Percentiles rank a stretch among this genome's conserved stretches.
phyloP scores from a whole-genome alignment of 2,329 filamentous ascomycete genomes.

The Knufia petricola region DNA sequence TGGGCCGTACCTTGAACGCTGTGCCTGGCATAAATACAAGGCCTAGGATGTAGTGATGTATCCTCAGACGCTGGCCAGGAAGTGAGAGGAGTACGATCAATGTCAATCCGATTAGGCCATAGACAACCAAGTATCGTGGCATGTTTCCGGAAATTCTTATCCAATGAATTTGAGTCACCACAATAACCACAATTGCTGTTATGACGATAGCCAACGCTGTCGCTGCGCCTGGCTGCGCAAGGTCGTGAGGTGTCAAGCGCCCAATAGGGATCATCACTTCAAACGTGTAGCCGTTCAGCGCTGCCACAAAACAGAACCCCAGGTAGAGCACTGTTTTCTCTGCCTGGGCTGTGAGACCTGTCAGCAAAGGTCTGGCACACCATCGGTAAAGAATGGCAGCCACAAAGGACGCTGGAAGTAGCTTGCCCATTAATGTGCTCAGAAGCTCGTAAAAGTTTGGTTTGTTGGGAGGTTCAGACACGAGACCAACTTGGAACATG shows the following conservation, averaged over 20 bases:
- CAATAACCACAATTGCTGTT: conserved; percentile 56
- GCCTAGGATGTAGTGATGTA: conserved; percentile 91
- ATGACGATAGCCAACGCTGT: conserved; percentile 72
- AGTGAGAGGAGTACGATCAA: conserved; percentile 62
- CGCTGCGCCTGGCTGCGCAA: conserved; percentile 83
- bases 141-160: conserved; percentile 79
- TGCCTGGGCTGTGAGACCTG: conserved; percentile 66
- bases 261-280: conserved; percentile 79
- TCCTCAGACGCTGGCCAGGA: conserved; percentile 70
- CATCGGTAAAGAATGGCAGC: conserved; percentile 81
- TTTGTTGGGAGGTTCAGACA: conserved; percentile 71
- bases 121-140: conserved; percentile 66
- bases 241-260: conserved; percentile 81
- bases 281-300: conserved; percentile 90
- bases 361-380: conserved; percentile 63
- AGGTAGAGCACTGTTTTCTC: conserved; percentile 89
- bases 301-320: conserved; percentile 80
- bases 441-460: conserved; percentile 60
- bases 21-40: conserved; percentile 82
- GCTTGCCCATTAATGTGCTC: conserved; percentile 67
- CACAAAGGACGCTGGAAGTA: conserved; percentile 78
- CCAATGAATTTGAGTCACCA: conserved; percentile 68
- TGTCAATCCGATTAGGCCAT: conserved; percentile 55
- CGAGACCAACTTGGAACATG: conserved; percentile 84
- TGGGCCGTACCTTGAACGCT: conserved; percentile 74